Conservation (phyloP, 148 eudicot genomes). For the Spergularia marina region DNA sequence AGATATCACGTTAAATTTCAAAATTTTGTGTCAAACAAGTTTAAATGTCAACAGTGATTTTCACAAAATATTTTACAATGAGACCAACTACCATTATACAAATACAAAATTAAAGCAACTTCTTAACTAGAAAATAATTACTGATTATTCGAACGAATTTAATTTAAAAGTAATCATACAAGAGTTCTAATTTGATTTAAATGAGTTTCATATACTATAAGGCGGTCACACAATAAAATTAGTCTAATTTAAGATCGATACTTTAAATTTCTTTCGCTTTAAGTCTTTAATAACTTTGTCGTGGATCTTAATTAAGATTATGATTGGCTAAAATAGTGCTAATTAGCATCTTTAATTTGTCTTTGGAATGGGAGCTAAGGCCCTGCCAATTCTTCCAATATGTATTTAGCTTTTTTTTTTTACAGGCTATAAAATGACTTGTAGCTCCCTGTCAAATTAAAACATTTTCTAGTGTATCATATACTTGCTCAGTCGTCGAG, state of each 20-base stretch:
- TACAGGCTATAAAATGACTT: slow-evolving; percentile 16
- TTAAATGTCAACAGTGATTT: no score
- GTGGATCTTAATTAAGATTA: slow-evolving; percentile 5
- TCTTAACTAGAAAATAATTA: no score
- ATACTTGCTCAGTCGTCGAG: background rate
- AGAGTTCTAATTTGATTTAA: no score
- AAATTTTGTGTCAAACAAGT: no score
- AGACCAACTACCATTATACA: no score
- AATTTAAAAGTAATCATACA: no score
- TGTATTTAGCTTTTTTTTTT: background rate
- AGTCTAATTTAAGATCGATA: background rate
- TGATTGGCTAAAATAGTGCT: background rate
- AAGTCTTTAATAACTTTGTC: background rate
- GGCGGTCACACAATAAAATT: no score
- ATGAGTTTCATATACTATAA: no score
- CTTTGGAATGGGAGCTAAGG: slow-evolving; percentile 10
- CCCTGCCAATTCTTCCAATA: background rate
- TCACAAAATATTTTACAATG: no score
- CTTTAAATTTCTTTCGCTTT: background rate
- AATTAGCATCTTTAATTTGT: slow-evolving; percentile 1
- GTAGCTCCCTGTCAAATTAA: background rate
- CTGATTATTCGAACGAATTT: no score
- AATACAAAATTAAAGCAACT: no score
- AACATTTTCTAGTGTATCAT: background rate
- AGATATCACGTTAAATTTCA: no score